Evolutionary conservation across 1,284 basidiomycete genomes (phyloP), one percentile per base, ranked within the genome.

Genomic region (Fomitopsis betulina): DNA sequence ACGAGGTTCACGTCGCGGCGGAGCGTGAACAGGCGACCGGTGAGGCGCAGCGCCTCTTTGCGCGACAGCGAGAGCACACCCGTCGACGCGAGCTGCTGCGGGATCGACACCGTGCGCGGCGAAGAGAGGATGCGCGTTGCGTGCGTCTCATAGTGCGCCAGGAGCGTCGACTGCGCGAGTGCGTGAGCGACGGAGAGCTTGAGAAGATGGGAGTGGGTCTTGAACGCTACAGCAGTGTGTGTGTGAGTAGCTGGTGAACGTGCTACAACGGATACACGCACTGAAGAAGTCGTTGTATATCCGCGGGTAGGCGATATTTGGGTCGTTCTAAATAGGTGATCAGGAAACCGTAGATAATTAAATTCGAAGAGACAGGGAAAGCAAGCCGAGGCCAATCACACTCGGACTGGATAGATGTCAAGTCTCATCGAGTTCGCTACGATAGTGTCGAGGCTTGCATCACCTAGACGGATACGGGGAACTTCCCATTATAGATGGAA

Each of bases 241-340:
- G n/a, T 0, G 33, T 49, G 12, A 27, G n/a, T 1, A 7, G 38
- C 30, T 35, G n/a, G 21, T 0, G 54, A 47, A 33, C 37, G 23
- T 17, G 2, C 54, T 45, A n/a, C 5, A 50, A 5, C 21, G 12
- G 40, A 53, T 17, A 23, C 25, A 76, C 84, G 63, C 67, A 90
- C 88, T 95, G 76, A 95, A 95, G 72, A 95, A 94, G 71, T 95
- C 93, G 63, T 95, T 94, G 73, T 93, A 93, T 67, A 96, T 94
- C 58, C 90, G 85, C 42, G 89, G 94, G 68, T 87, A 94, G 21
- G 84, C 80, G n/a, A 93, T 92, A 52, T 87, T 77, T 1, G 89
- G 83, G 67, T 98, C 94, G 70, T 96, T 92, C 90, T 94, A 60
- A 6, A 37, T 15, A 37, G 8, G 35, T 37, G 12, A 37, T 37